Conservation (phyloP, 305 asterid genomes). For the Ajuga reptans region DNA sequence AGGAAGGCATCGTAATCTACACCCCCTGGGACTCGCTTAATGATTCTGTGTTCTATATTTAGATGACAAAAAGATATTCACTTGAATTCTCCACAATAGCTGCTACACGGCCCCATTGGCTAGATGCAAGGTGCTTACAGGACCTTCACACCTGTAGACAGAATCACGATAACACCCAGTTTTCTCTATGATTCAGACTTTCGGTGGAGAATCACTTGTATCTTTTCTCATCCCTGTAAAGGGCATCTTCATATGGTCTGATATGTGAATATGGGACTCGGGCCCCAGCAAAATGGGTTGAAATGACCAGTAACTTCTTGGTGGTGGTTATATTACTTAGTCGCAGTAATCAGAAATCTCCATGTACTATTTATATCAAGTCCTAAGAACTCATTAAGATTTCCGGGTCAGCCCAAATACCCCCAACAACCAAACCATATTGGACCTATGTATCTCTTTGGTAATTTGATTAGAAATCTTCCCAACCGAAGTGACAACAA, state of each 20-base stretch:
- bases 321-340: neutral
- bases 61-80: neutral
- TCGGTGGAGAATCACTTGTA: neutral
- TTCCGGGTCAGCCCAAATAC: neutral
- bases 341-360: neutral
- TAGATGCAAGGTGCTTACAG: neutral
- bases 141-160: neutral
- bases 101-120: neutral
- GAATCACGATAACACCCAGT: neutral
- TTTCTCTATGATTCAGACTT: neutral
- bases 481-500: neutral
- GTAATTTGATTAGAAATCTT: neutral
- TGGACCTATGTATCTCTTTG: neutral
- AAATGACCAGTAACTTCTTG: neutral
- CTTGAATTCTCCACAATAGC: neutral
- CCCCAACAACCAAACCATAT: neutral
- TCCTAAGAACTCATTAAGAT: neutral
- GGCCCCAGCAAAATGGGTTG: neutral
- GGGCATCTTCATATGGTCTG: neutral
- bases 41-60: neutral
- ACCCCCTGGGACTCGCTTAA: neutral
- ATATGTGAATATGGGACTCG: neutral
- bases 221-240: neutral
- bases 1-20: neutral
- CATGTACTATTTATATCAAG: neutral